phyloP scores from a whole-genome alignment of 306 rosid species.

The Cucumis sativus region DNA sequence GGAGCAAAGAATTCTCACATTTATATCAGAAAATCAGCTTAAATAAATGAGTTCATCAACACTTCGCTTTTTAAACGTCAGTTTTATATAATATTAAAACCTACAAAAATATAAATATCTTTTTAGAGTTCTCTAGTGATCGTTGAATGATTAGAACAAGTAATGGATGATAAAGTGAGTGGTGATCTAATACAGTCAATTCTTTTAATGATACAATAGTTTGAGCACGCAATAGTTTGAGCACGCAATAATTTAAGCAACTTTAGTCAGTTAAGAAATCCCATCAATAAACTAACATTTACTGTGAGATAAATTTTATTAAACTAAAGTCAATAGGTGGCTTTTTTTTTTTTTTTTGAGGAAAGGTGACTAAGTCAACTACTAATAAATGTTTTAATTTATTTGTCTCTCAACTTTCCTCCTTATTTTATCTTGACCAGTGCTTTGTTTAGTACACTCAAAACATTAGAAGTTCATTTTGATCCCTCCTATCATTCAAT shows the following conservation, averaged over 20 bases:
- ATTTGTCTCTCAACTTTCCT: neutral
- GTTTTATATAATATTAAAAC: neutral
- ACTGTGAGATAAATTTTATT: neutral
- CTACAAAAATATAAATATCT: neutral
- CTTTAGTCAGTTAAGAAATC: neutral
- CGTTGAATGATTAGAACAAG: neutral
- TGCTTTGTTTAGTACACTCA: neutral
- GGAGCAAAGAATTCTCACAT: neutral
- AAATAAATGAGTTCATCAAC: neutral
- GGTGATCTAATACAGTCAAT: neutral
- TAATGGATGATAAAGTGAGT: neutral
- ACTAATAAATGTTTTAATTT: neutral
- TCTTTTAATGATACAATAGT: neutral
- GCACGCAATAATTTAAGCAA: neutral
- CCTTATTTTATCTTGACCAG: neutral
- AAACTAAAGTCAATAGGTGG: neutral
- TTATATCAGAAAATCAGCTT: neutral
- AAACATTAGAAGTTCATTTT: neutral
- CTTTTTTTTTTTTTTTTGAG: too few relatives aligned
- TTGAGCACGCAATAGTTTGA: constrained; percentile 1
- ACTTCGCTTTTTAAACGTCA: neutral
- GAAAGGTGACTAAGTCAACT: neutral
- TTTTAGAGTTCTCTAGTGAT: neutral
- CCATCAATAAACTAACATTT: neutral
- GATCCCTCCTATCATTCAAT: neutral